These are phyloP conservation scores for Gossypium rotundifolium DNA, from an alignment of 345 rosid genomes.

Conservation along the genomic window DNA sequence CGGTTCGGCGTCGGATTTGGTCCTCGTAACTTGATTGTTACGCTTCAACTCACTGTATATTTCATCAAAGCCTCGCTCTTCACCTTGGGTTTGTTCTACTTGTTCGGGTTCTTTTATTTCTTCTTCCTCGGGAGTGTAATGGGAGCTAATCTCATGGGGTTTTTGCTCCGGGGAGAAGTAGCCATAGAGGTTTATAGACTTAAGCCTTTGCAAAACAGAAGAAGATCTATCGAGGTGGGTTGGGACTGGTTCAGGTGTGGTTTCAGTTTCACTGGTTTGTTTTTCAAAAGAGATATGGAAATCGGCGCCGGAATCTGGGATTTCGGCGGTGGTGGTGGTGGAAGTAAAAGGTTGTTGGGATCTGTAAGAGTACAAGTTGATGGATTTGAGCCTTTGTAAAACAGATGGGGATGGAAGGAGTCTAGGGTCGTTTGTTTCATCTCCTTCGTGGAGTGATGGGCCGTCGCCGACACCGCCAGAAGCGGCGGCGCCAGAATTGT, in stretches of 20 bases:
- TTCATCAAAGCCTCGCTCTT: conserved; percentile 44
- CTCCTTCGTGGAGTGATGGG: conserved; percentile 7
- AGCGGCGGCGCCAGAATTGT: background rate
- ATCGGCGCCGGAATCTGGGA: conserved; percentile 25
- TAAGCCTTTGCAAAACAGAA: conserved; percentile 55
- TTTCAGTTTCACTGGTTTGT: background rate
- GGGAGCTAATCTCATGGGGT: conserved; percentile 13
- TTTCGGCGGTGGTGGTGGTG: conserved; percentile 20
- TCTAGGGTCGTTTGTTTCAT: conserved; percentile 16
- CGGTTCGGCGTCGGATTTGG: conserved; percentile 60
- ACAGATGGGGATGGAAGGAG: conserved; percentile 61
- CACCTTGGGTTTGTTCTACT: conserved; percentile 19
- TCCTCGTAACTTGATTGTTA: conserved; percentile 31
- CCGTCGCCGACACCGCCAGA: background rate
- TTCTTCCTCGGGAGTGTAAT: conserved; percentile 3
- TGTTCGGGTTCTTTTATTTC: conserved; percentile 7
- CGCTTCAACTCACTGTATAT: conserved; percentile 40
- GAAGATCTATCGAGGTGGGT: conserved; percentile 49
- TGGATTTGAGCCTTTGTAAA: conserved; percentile 61
- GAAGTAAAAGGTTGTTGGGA: conserved; percentile 34
- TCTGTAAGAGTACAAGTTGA: conserved; percentile 38
- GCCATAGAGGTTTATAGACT: conserved; percentile 51
- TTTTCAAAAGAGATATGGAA: conserved; percentile 30
- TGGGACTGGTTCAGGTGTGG: conserved; percentile 17
- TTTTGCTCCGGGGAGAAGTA: conserved; percentile 45